Conservation (phyloP, 805 yeast species). For the Metschnikowia similis region DNA sequence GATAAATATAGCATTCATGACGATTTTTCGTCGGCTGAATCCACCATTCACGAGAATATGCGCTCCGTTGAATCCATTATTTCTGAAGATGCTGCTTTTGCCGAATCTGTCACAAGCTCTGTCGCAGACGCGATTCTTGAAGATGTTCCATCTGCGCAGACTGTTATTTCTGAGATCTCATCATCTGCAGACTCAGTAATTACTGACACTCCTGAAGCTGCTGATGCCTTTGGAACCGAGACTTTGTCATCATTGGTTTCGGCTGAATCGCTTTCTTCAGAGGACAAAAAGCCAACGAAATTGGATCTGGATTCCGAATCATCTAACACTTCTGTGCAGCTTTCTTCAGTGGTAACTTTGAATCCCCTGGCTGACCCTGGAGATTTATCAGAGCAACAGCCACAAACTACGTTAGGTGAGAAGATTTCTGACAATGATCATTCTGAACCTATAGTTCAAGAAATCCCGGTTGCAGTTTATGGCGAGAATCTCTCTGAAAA, state of each 20-base stretch:
- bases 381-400: neutral
- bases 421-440: neutral
- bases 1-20: neutral
- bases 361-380: neutral
- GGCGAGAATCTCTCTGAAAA: constrained; percentile 1
- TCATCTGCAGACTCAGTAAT: neutral
- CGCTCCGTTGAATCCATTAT: neutral
- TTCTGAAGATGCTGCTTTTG: neutral
- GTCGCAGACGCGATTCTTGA: neutral
- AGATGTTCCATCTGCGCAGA: neutral
- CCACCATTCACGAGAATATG: neutral
- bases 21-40: neutral
- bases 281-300: neutral
- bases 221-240: neutral
- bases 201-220: neutral
- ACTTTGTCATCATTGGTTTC: neutral
- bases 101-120: constrained; percentile 13
- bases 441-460: neutral
- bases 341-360: neutral
- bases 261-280: neutral
- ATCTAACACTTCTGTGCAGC: neutral
- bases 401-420: neutral
- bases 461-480: neutral
- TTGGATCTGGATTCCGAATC: neutral
- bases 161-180: neutral